phyloP scores from a whole-genome alignment of 2,329 filamentous ascomycete genomes.

The Ophioceras dolichostomum region DNA sequence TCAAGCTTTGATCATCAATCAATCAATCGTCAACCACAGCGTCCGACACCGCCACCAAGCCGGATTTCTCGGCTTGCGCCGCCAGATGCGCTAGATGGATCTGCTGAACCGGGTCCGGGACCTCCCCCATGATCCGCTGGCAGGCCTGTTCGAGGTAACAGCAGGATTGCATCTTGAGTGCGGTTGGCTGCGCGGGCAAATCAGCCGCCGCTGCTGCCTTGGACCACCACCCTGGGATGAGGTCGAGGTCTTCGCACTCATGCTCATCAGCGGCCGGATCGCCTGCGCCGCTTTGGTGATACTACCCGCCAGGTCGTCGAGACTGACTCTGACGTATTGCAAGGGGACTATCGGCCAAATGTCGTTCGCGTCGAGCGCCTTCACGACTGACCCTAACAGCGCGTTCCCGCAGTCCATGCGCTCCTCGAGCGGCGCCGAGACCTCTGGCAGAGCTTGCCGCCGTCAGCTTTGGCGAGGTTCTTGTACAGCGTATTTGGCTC shows the following conservation, averaged over 20 bases:
- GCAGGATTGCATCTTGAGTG: slow-evolving; percentile 1
- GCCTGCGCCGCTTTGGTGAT: slow-evolving; percentile 1
- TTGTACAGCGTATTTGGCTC: not conserved
- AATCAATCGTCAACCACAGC: no score
- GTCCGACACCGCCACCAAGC: no score
- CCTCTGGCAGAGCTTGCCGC: slow-evolving; percentile 1
- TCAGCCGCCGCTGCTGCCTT: not conserved
- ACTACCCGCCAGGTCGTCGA: slow-evolving; percentile 1
- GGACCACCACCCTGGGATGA: not conserved
- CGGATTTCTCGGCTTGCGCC: slow-evolving; percentile 2
- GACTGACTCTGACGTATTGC: slow-evolving; percentile 1
- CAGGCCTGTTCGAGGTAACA: slow-evolving; percentile 1
- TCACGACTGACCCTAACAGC: slow-evolving; percentile 1
- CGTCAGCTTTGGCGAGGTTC: slow-evolving; percentile 1
- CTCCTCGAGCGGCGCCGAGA: not conserved
- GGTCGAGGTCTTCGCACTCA: no score
- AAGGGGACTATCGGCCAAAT: not conserved
- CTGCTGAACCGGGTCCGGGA: slow-evolving; percentile 1
- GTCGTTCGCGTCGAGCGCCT: slow-evolving; percentile 3
- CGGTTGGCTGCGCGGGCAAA: not conserved
- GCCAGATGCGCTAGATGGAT: slow-evolving; percentile 3
- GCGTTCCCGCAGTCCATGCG: slow-evolving; percentile 3
- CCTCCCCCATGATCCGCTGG: not conserved
- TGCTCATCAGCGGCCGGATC: slow-evolving; percentile 3
- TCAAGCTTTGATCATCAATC: no score